These are phyloP conservation scores for Sclerotinia minor DNA, from an alignment of 2,329 filamentous ascomycete genomes.

Conservation along the genomic window DNA sequence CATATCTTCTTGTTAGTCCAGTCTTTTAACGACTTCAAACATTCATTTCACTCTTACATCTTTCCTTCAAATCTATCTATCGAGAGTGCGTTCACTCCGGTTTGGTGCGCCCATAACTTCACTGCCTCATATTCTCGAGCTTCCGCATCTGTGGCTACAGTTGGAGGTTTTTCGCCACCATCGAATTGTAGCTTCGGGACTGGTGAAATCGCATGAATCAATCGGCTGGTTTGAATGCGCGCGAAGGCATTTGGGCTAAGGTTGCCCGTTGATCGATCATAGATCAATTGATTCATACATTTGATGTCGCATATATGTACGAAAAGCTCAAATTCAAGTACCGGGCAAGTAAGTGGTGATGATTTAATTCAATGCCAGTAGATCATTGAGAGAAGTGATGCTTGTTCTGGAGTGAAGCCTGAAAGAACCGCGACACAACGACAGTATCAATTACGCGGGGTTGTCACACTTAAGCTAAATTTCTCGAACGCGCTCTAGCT, in stretches of 20 bases:
- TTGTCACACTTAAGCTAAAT: slow-evolving; percentile 18
- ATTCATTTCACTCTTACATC: slow-evolving; percentile 52
- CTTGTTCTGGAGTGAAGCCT: neutral
- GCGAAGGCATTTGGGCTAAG: slow-evolving; percentile 64
- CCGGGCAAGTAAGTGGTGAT: neutral
- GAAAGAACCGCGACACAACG: slow-evolving; percentile 12
- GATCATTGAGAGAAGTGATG: neutral
- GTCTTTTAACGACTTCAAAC: neutral
- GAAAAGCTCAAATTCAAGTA: neutral
- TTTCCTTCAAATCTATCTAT: slow-evolving; percentile 77
- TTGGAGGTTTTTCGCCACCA: slow-evolving; percentile 50
- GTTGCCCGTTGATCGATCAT: slow-evolving; percentile 73
- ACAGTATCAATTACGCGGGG: slow-evolving; percentile 9
- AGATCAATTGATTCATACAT: slow-evolving; percentile 77
- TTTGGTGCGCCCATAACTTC: slow-evolving; percentile 64
- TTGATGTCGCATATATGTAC: slow-evolving; percentile 25
- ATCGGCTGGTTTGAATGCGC: slow-evolving; percentile 62
- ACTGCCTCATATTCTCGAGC: slow-evolving; percentile 12
- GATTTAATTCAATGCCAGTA: neutral
- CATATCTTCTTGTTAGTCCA: slow-evolving; percentile 1
- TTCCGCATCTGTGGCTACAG: slow-evolving; percentile 5
- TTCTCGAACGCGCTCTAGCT: slow-evolving; percentile 2
- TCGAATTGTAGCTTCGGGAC: slow-evolving; percentile 70
- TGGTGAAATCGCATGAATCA: slow-evolving; percentile 69
- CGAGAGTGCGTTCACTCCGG: slow-evolving; percentile 76